Base-by-base conservation (phyloP, 352 stramenopile genomes). In the Pythium brachiatum region DNA sequence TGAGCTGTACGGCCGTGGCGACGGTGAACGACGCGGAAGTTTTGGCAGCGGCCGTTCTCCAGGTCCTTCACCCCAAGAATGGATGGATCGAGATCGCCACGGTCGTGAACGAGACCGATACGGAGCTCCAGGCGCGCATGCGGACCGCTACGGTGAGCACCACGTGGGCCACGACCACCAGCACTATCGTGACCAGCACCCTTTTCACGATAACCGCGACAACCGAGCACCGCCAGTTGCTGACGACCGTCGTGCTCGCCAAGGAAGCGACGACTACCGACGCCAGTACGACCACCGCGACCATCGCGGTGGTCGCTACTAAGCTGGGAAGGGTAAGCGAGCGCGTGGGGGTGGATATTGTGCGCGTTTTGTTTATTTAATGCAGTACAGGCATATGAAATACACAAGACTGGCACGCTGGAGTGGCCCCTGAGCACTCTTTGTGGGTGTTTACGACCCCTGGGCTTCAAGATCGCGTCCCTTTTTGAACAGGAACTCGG, bases 401-500 rank as follows among this genome's bases (percentile, higher is more conserved):
- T 27, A 47, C 39, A 20, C n/a, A 7, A n/a, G 6, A 20, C 39
- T 47, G 36, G n/a, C n/a, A n/a, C n/a, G n/a, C n/a, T n/a, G n/a
- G n/a, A 34, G 29, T 5, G 48, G 53, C 34, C 36, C 43, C n/a
- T 29, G 52, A 21, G 20, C 38, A 21, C 38, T 9, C 9, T 34
- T 8, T 26, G 16, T 31, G 11, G 25, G 20, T 8, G 51, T 61
- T 3, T 57, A 55, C 41, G 60, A 66, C 8, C 51, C 43, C 18
- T 47, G 53, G 20, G 34, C 36, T 51, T 88, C 81, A 51, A 89
- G 64, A 52, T 89, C 78, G 16, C 78, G 75, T 18, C 79, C 83
- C 60, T 92, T 94, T 38, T 80, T 74, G 71, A 95, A 94, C 27
- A 96, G 77, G 53, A 90, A 95, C 59, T 95, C 84, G 21, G 89